These are phyloP conservation scores for Amphicarpaea edgeworthii DNA, from an alignment of 306 rosid genomes.

Conservation along the genomic window DNA sequence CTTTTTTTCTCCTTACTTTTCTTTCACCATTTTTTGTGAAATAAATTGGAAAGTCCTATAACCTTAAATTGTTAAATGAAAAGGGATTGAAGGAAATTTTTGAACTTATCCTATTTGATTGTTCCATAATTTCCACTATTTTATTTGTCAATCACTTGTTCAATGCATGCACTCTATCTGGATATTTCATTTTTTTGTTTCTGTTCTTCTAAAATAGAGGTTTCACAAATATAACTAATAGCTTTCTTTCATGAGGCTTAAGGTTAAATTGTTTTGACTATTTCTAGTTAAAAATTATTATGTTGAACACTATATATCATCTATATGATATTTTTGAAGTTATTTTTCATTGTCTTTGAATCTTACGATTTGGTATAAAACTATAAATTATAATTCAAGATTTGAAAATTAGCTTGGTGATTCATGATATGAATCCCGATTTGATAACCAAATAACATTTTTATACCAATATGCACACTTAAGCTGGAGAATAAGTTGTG, in stretches of 20 bases:
- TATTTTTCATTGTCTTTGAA: background rate
- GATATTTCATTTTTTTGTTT: background rate
- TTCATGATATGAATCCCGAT: background rate
- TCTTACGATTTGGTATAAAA: background rate
- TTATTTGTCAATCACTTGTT: background rate
- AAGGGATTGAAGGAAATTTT: background rate
- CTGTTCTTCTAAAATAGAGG: background rate
- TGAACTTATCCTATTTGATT: background rate
- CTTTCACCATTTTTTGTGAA: background rate
- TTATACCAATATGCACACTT: constrained; percentile 22
- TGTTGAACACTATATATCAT: background rate
- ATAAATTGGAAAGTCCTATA: background rate
- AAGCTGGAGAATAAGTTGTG: constrained; percentile 5
- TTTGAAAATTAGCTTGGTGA: constrained; percentile 5
- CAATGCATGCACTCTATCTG: background rate
- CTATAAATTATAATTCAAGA: background rate
- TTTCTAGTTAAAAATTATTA: background rate
- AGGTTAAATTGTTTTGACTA: background rate
- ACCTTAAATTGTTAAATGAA: background rate
- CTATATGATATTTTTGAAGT: background rate
- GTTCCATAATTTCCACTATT: background rate
- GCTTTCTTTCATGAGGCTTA: background rate
- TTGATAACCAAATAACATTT: background rate
- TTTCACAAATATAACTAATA: background rate
- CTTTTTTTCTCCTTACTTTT: background rate